Base-by-base conservation (phyloP, 1,284 basidiomycete species). In the Boletus hoseneyae region DNA sequence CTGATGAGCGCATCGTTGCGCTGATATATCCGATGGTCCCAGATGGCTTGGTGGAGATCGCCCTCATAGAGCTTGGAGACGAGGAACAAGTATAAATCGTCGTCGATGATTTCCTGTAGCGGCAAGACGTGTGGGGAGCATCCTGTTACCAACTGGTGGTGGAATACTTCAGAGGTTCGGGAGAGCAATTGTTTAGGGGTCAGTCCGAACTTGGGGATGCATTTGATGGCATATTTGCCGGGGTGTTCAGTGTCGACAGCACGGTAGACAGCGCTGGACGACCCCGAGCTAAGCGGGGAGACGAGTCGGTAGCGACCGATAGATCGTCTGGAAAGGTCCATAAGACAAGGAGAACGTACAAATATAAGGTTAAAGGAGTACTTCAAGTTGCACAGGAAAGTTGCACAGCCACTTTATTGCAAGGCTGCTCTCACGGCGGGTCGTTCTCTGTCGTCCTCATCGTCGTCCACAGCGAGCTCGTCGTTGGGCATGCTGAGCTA, bases 221-320 rank as follows among this genome's bases (percentile, higher is more conserved):
- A 84, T 66, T 95, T 95, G 70, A 94, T 80, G 12, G 92, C 92
- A 50, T 72, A 82, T 43, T 45, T 42, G 12, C 36, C 25, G 6
- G 47, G 6, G 12, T 27, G 34, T 1, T 58, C 48, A 12, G 62
- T 60, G 56, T 87, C 83, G 45, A 82, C 64, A 15, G 84, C 87
- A 49, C 80, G 78, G 70, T 93, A 93, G 57, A 93, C 90, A 49
- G 85, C 82, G 44, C 90, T 90, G 57, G 90, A 92, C 10, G 86
- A 84, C 34, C 91, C 91, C 40, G 82, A 73, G 38, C 88, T 91
- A 46, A 93, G 75, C 43, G 79, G 74, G 50, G 81, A 76, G 53
- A 83, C 67, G 55, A 93, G 75, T 60, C 79, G 75, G 59, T 88
- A 76, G 45, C 77, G 76, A 62, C 79, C 78, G 55, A 87, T 71